Evolutionary conservation across 2,329 filamentous ascomycete genomes (phyloP).

Genomic region (Pezicula carpinea): DNA sequence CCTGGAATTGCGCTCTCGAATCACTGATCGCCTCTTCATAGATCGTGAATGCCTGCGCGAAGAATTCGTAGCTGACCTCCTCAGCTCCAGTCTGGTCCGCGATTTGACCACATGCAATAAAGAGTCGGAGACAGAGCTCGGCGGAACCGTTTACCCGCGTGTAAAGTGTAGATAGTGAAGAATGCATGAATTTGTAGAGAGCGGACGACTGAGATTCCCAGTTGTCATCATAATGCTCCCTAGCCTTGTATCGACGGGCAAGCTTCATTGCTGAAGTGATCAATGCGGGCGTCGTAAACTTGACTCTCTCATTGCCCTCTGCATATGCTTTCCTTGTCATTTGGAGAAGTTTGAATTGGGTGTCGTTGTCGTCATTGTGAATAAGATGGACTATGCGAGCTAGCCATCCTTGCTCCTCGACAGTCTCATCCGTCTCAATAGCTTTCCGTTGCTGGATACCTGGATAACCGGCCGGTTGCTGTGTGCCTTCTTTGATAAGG

Average conservation of each 20-base stretch:
- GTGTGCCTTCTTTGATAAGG: slow-evolving; percentile 87
- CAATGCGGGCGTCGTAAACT: slow-evolving; percentile 89
- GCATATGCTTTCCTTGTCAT: slow-evolving; percentile 79
- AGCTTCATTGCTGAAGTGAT: slow-evolving; percentile 88
- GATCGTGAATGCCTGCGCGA: slow-evolving; percentile 95
- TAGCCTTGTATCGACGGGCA: slow-evolving; percentile 79
- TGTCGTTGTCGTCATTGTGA: slow-evolving; percentile 79
- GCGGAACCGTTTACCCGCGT: slow-evolving; percentile 78
- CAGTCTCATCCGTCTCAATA: slow-evolving; percentile 89
- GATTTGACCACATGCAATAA: slow-evolving; percentile 87
- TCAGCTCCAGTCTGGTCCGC: slow-evolving; percentile 89
- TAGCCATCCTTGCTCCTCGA: slow-evolving; percentile 97
- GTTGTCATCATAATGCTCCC: slow-evolving; percentile 81
- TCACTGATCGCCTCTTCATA: slow-evolving; percentile 97
- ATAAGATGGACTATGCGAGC: slow-evolving; percentile 89
- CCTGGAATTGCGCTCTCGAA: slow-evolving; percentile 95
- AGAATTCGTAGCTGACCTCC: slow-evolving; percentile 96
- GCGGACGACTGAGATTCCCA: slow-evolving; percentile 71
- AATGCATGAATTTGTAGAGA: slow-evolving; percentile 94
- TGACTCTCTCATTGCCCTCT: slow-evolving; percentile 91
- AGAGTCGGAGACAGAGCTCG: slow-evolving; percentile 83
- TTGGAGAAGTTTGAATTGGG: slow-evolving; percentile 90
- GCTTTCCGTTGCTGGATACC: slow-evolving; percentile 73
- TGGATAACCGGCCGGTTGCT: slow-evolving; percentile 78
- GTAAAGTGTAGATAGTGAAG: slow-evolving; percentile 80